Evolutionary conservation across 1,139 yeast genomes (phyloP).

Genomic region (Lodderomyces pseudojiufengensis): DNA sequence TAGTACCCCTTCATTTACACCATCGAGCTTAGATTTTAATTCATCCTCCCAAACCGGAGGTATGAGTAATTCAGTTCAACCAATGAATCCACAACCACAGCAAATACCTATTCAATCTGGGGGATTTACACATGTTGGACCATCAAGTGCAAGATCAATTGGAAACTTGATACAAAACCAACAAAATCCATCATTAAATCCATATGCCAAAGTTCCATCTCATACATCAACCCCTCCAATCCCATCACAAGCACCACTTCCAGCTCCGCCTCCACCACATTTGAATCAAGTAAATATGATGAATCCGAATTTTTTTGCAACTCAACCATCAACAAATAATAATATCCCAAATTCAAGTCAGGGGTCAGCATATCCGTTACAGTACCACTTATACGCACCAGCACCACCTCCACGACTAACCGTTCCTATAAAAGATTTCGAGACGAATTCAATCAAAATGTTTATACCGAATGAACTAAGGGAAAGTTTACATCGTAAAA

Average conservation of each 20-base stretch:
- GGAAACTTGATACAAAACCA: conserved; percentile 1
- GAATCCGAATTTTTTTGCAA: not conserved
- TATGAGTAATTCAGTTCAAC: conserved; percentile 1
- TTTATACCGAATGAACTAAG: conserved; percentile 74
- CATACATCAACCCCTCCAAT: conserved; percentile 3
- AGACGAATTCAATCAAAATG: conserved; percentile 63
- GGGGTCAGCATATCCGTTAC: conserved; percentile 51
- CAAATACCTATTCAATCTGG: conserved; percentile 3
- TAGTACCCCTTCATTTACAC: conserved; percentile 32
- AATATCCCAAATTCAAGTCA: not conserved
- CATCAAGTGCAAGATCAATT: conserved; percentile 3
- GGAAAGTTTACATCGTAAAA: conserved; percentile 66
- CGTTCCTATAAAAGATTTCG: conserved; percentile 61
- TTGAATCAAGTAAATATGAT: not conserved
- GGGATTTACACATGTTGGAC: not conserved
- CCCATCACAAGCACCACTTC: not conserved
- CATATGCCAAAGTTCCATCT: not conserved
- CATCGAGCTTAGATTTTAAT: conserved; percentile 17
- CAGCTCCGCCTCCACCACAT: conserved; percentile 1
- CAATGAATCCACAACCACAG: conserved; percentile 3
- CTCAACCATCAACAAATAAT: not conserved
- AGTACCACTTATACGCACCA: conserved; percentile 89
- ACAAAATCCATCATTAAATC: not conserved
- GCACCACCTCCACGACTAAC: conserved; percentile 73
- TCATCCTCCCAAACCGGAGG: not conserved